Evolutionary conservation across 306 rosid genomes (phyloP), one percentile per base, ranked within the genome.

Genomic region (Prunus campanulata): DNA sequence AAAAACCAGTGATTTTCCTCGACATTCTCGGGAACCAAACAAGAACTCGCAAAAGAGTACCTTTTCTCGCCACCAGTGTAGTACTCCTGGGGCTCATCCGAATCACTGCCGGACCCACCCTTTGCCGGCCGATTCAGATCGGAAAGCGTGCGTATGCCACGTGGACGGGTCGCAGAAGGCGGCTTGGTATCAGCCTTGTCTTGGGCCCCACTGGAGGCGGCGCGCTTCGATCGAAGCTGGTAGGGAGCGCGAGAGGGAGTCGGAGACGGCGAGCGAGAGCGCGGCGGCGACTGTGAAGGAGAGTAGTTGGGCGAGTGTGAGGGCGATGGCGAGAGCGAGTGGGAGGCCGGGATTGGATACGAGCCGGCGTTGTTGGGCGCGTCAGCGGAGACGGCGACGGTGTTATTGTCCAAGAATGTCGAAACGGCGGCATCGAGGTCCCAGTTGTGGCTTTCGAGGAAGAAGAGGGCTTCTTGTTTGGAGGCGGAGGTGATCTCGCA

Each of bases 21-120:
- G 19, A 3, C 29, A 70, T 27, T 62, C 65, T 18, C 18, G 22
- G 14, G 54, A 71, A 57, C 42, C 39, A 8, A 24, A 30, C 19
- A 60, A 48, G 63, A 24, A 46, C n/a, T 46, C 14, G 19, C 67
- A 68, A 2, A 50, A 63, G 50, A 16, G 13, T 75, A 93, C 97
- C 99, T 92, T 79, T 90, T 92, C 86, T 95, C 87, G 13, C 99
- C 99, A 35, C 99, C 97, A 20, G 97, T 77, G 81, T 90, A 92
- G 71, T 88, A 89, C 80, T 95, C 97, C 55, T 82, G 91, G 3
- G 91, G 87, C 52, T 90, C 96, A 77, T 95, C 98, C 1, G 91
- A 85, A 63, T 94, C 93, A 15, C 90, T 82, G 25, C 79, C 94
- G 0, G 89, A 86, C 7, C 75, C 88, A 13, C 79, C 82, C 15